phyloP scores from a whole-genome alignment of 495 filamentous ascomycete genomes.

The Talaromyces thailandensis region DNA sequence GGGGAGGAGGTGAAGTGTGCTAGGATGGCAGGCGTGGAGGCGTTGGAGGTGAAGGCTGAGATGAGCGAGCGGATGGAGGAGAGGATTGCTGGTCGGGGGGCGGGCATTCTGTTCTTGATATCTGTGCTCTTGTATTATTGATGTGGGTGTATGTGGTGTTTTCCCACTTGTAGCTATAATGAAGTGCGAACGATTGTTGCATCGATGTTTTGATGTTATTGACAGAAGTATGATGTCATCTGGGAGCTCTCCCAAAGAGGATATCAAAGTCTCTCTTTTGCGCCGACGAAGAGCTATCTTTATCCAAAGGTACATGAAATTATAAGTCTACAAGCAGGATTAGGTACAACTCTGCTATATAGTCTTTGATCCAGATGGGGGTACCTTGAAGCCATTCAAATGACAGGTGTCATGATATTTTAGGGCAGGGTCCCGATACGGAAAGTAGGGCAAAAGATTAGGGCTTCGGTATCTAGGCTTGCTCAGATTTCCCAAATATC shows the following conservation, averaged over 20 bases:
- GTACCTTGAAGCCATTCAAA: too few species aligned
- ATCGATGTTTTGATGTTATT: not conserved
- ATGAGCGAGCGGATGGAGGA: constrained; percentile 35
- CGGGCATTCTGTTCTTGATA: not conserved
- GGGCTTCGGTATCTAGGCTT: not conserved
- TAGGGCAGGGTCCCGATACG: not conserved
- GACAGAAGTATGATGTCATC: constrained; percentile 2
- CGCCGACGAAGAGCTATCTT: not conserved
- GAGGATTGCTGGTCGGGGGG: constrained; percentile 28
- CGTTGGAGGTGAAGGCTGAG: constrained; percentile 30
- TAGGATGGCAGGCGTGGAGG: constrained; percentile 24
- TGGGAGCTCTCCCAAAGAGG: not conserved
- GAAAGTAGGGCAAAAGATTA: not conserved
- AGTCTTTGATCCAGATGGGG: too few species aligned
- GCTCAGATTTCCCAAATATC: not conserved
- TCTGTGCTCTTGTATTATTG: not conserved
- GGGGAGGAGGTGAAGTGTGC: constrained; percentile 39
- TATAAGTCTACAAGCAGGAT: not conserved
- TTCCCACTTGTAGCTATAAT: not conserved
- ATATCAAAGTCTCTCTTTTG: not conserved
- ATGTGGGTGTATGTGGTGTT: not conserved
- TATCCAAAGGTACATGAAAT: not conserved
- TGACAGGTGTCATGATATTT: too few species aligned
- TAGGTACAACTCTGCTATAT: not conserved
- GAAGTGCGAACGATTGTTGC: not conserved